These are phyloP conservation scores for Dictyostelium intermedium DNA, from an alignment of 78 protist species.

Conservation along the genomic window DNA sequence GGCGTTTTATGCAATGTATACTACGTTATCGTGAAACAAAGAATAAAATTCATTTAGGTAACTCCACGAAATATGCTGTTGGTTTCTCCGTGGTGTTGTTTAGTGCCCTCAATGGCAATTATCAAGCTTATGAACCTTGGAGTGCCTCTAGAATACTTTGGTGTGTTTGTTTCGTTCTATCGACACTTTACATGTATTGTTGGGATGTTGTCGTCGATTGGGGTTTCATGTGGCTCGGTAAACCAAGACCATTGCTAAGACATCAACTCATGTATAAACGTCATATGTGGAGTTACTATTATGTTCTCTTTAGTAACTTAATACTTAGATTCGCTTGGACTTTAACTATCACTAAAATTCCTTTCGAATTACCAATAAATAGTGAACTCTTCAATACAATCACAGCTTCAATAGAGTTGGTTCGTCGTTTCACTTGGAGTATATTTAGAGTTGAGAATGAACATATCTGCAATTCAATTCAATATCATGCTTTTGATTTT, in stretches of 20 bases:
- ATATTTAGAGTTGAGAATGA: conserved; percentile 61
- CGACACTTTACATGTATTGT: conserved; percentile 63
- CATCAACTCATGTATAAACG: conserved; percentile 41
- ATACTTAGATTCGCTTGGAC: conserved; percentile 75
- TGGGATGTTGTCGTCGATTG: conserved; percentile 81
- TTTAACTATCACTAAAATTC: conserved; percentile 35
- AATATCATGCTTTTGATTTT: conserved; percentile 69
- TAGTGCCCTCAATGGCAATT: conserved; percentile 70
- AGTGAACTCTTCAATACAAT: conserved; percentile 44
- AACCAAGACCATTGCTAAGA: conserved; percentile 59
- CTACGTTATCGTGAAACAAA: conserved; percentile 14
- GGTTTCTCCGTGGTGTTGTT: conserved; percentile 71
- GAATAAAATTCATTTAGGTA: conserved; percentile 47
- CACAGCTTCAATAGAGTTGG: conserved; percentile 21
- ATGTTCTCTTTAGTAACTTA: conserved; percentile 43
- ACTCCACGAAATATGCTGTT: conserved; percentile 65
- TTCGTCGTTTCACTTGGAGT: conserved; percentile 58
- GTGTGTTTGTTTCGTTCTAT: conserved; percentile 55
- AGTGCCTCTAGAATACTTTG: conserved; percentile 59
- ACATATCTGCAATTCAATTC: conserved; percentile 34
- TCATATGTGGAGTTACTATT: conserved; percentile 53
- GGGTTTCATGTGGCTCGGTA: conserved; percentile 62
- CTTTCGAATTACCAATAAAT: conserved; percentile 57
- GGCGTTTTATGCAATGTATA: conserved; percentile 73
- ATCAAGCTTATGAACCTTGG: conserved; percentile 63